Evolutionary conservation across 768 basidiomycete species (phyloP).

Genomic region (Psilocybe azurescens): DNA sequence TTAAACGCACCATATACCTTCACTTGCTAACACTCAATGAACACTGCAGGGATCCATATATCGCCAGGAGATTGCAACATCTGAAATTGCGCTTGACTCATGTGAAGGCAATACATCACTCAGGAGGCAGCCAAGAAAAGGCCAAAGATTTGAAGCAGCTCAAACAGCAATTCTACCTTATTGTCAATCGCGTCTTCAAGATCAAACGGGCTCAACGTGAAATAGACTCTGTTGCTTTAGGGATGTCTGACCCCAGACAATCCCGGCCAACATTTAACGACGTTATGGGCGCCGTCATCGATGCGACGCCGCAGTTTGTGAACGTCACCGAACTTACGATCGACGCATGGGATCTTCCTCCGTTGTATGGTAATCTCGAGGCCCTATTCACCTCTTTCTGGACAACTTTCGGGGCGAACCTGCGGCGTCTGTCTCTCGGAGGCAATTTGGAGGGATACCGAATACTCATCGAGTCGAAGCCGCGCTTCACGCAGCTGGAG

Average conservation of each 20-base stretch:
- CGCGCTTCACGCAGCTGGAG: constrained; percentile 34
- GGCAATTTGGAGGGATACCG: constrained; percentile 42
- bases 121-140: constrained; percentile 7
- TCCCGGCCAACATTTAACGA: constrained; percentile 26
- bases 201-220: constrained; percentile 10
- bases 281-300: constrained; percentile 33
- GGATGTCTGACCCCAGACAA: neutral
- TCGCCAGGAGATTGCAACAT: neutral
- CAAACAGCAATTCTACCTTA: constrained; percentile 16
- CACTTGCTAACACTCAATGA: neutral
- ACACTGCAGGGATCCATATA: constrained; percentile 14
- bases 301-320: constrained; percentile 35
- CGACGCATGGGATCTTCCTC: constrained; percentile 39
- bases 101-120: constrained; percentile 10
- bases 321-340: constrained; percentile 41
- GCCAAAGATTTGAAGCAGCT: constrained; percentile 13
- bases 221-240: constrained; percentile 6
- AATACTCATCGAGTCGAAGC: constrained; percentile 36
- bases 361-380: constrained; percentile 31
- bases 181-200: constrained; percentile 18
- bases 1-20: neutral
- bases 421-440: constrained; percentile 40
- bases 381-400: constrained; percentile 43
- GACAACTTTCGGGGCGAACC: constrained; percentile 41
- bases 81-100: constrained; percentile 15